Base-by-base conservation (phyloP, 139 green algal genomes). In the Volvox africanus region DNA sequence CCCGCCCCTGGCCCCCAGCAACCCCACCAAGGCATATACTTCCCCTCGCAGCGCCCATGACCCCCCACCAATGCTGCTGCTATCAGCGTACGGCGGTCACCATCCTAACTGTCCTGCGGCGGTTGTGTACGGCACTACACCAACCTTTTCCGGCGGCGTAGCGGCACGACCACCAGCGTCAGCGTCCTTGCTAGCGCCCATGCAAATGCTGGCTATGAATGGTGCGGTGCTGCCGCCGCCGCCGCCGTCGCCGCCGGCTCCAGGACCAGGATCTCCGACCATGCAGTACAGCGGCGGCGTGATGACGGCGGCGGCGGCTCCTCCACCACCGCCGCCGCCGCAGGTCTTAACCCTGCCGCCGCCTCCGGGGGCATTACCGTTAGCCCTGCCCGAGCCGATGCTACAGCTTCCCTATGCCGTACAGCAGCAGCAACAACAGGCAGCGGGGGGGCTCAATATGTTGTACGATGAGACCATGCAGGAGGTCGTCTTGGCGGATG, bases 381-480 rank as follows among this genome's bases (percentile, higher is more conserved):
- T 67, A 35, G 28, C 35, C 33, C 82, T 88, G 33, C 82, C 65
- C 12, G 30, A 32, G 61, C 82, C 65, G 65, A 55, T 55, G 44
- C 11, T 28, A 28, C 65, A 73, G 11, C 24, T 73, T 55, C 2
- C 33, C 62, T 24, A n/a, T 20, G 62, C 82, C 62, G 82, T 35
- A 6, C 28, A 11, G 21, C 68, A 32, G 61, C 81, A 36, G 36
- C 67, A 81, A 65, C 83, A 68, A 65, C 62, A 37, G 67, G 1
- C 1, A 1, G 1, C 24, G 21, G 69, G 26, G 18, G 36, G 16
- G 9, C 24, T 89, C 2, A 82, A 0, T 21, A 37, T 82, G 50
- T 21, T 86, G 76, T 91, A 91, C 87, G 76, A 91, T 55, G 61
- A 85, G 21, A 91, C 87, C 30, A 91, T 79, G 35, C 61, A 82